These are phyloP conservation scores for Blastosporella zonata DNA, from an alignment of 1,284 basidiomycete genomes.

Conservation along the genomic window DNA sequence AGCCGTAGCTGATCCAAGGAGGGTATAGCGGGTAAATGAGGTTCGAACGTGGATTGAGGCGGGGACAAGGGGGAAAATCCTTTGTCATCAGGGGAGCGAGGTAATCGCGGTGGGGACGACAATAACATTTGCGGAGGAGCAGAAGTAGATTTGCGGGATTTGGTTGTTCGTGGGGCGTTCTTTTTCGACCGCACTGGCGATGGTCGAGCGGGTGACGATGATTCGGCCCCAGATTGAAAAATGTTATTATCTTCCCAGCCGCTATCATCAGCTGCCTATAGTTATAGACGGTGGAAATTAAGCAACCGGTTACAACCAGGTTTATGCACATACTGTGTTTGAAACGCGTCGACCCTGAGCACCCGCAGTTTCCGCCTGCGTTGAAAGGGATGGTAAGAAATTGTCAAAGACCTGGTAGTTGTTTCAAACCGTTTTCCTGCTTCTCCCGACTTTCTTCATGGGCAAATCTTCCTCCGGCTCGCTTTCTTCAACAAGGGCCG, in stretches of 20 bases:
- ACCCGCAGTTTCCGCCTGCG: constrained; percentile 47
- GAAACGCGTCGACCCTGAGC: constrained; percentile 53
- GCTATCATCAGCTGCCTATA: constrained; percentile 52
- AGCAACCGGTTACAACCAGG: constrained; percentile 1
- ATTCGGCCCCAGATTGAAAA: constrained; percentile 79
- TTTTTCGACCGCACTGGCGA: constrained; percentile 53
- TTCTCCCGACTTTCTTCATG: constrained; percentile 57
- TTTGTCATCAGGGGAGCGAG: constrained; percentile 15
- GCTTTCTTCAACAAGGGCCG: constrained; percentile 66
- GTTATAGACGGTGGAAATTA: constrained; percentile 5
- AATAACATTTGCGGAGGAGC: constrained; percentile 61
- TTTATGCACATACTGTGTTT: constrained; percentile 32
- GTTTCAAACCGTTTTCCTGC: constrained; percentile 55
- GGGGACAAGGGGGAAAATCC: constrained; percentile 27
- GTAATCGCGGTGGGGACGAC: constrained; percentile 31
- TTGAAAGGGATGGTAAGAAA: constrained; percentile 8
- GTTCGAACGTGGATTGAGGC: constrained; percentile 55
- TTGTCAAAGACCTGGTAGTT: neutral
- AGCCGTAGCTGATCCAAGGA: constrained; percentile 20
- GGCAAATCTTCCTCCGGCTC: constrained; percentile 68
- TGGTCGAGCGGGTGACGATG: constrained; percentile 67
- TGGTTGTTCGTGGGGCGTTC: constrained; percentile 40
- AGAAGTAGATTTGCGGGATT: constrained; percentile 65
- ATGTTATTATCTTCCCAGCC: constrained; percentile 86
- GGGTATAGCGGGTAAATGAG: constrained; percentile 44